Percentiles rank a stretch among this genome's conserved stretches.
Conservation (phyloP, 768 basidiomycete species). For the Suillus lakei region DNA sequence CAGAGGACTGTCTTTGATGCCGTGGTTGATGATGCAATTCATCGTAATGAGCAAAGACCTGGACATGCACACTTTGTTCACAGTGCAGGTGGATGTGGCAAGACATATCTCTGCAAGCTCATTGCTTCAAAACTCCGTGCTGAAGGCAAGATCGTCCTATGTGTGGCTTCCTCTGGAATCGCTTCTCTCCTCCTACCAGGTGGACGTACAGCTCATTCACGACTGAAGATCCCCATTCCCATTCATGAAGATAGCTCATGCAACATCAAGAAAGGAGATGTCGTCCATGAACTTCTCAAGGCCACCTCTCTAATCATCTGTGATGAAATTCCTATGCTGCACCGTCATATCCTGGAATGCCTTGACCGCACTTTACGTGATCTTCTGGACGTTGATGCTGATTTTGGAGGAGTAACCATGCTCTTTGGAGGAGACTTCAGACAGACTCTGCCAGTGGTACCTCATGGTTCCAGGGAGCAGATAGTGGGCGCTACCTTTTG, state of each 20-base stretch:
- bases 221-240: conserved; percentile 52
- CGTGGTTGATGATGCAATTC: conserved; percentile 38
- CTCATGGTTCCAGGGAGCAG: too few species aligned
- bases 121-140: conserved; percentile 33
- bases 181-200: conserved; percentile 47
- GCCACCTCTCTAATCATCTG: too few species aligned
- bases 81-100: conserved; percentile 41
- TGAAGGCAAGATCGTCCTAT: conserved; percentile 42
- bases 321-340: too few species aligned
- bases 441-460: too few species aligned
- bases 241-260: conserved; percentile 35
- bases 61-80: conserved; percentile 41
- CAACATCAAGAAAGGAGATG: conserved; percentile 18
- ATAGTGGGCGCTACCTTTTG: too few species aligned
- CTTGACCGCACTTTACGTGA: too few species aligned
- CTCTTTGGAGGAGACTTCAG: too few species aligned
- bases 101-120: conserved; percentile 48
- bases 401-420: too few species aligned
- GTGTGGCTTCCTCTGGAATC: conserved; percentile 53
- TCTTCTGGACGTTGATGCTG: too few species aligned
- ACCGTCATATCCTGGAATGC: too few species aligned
- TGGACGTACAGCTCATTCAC: conserved; percentile 52
- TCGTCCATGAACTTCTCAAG: too few species aligned
- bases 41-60: conserved; percentile 18
- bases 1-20: conserved; percentile 32